Percentiles rank a stretch among this genome's conserved stretches.
Evolutionary conservation across 1,284 basidiomycete species (phyloP).

Genomic region (Ustilago bromivora): DNA sequence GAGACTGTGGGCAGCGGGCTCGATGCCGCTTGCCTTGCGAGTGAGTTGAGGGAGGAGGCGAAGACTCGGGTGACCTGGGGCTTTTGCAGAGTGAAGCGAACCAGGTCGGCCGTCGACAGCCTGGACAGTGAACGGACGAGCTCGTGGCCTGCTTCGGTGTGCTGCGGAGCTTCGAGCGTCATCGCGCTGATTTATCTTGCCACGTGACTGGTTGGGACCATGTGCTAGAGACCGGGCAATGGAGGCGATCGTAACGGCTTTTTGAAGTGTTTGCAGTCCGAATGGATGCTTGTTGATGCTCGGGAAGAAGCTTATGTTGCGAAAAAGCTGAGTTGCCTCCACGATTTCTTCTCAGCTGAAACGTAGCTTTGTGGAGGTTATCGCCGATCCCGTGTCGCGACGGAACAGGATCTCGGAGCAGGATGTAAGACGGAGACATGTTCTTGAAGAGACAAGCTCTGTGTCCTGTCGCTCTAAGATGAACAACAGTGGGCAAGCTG

Average conservation of each 20-base stretch:
- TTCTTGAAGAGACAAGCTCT: no score
- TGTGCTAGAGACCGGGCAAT: background rate
- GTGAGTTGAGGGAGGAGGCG: conserved; percentile 31
- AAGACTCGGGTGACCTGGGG: conserved; percentile 34
- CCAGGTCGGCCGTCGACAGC: conserved; percentile 30
- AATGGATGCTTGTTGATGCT: background rate
- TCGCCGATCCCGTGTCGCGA: conserved; percentile 2
- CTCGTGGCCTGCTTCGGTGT: conserved; percentile 15
- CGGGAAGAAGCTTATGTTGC: background rate
- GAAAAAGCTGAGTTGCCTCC: conserved; percentile 13
- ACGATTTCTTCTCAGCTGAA: conserved; percentile 9
- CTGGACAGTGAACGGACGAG: conserved; percentile 20
- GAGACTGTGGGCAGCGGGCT: conserved; percentile 7
- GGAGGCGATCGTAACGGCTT: background rate
- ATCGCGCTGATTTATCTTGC: conserved; percentile 1
- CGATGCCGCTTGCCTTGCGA: conserved; percentile 23
- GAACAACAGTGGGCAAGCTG: no score
- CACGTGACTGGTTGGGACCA: background rate
- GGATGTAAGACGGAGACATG: no score
- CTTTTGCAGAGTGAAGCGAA: conserved; percentile 38
- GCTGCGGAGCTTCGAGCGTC: conserved; percentile 10
- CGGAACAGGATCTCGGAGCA: background rate
- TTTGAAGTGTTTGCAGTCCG: background rate
- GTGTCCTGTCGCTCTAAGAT: no score
- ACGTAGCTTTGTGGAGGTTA: conserved; percentile 10